These are phyloP conservation scores for Russula lepida DNA, from an alignment of 768 basidiomycete genomes.

Conservation along the genomic window DNA sequence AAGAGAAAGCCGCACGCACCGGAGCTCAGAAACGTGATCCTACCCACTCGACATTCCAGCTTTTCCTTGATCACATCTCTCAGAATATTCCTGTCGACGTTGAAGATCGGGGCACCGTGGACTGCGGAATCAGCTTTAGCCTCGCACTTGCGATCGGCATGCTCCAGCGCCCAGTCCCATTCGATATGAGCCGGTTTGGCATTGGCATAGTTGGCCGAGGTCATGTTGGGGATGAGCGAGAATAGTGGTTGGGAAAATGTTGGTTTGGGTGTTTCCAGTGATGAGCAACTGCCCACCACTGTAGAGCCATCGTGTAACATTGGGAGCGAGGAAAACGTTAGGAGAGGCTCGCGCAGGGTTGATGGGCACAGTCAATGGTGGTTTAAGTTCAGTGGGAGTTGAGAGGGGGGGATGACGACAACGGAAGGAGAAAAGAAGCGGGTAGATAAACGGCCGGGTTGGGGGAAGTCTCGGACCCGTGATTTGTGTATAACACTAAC, in stretches of 20 bases:
- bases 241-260: neutral
- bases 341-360: neutral
- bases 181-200: constrained; percentile 27
- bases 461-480: neutral
- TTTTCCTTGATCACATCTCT: constrained; percentile 73
- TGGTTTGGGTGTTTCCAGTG: constrained; percentile 6
- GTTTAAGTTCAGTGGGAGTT: neutral
- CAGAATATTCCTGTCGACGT: constrained; percentile 64
- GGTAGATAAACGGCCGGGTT: neutral
- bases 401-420: neutral
- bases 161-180: constrained; percentile 70
- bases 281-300: neutral
- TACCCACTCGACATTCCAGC: constrained; percentile 53
- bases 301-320: constrained; percentile 18
- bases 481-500: neutral
- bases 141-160: constrained; percentile 59
- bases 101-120: constrained; percentile 59
- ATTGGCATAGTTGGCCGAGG: neutral
- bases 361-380: neutral
- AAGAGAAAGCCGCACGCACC: constrained; percentile 36
- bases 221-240: neutral
- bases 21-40: constrained; percentile 66
- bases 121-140: constrained; percentile 52
- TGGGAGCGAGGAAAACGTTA: neutral
- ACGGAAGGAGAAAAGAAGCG: neutral